Base-by-base conservation (phyloP, 345 rosid genomes). In the Laguncularia racemosa region DNA sequence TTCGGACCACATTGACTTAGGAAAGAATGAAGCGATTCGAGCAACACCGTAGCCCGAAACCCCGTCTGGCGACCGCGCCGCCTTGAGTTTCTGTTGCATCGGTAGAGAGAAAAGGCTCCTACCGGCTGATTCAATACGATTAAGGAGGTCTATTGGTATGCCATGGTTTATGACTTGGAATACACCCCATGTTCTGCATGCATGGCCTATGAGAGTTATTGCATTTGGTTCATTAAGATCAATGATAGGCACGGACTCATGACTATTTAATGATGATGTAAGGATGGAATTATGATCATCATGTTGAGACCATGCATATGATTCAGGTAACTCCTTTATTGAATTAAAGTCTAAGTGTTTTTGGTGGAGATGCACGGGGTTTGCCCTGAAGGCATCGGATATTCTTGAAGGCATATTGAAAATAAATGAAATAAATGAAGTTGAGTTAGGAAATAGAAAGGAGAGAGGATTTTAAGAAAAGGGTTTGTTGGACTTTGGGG, bases 1-100 rank as follows among this genome's bases (percentile, higher is more conserved):
- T 61, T 88, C 96, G 20, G 81, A 71, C 96, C 95, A 88, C 88
- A 88, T 74, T 58, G 64, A 78, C 79, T 91, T 85, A 4, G 82
- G 66, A 75, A 78, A 88, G 66, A 77, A 84, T 18, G 76, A 33
- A 20, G 96, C 74, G 17, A 91, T 78, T 13, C 78, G 73, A 0
- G 82, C 81, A n/a, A 71, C 50, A 3, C 91, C 91, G 20, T 85
- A 91, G 20, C 96, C 96, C 4, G 77, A 61, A 19, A 75, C 44
- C 2, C 74, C 95, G 11, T 73, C 77, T 0, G 89, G 72, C 4
- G 76, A 65, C 60, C 91, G 70, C 5, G 71, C 69, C 17, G 78
- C 95, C 50, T 61, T 67, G 44, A 77, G 72, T 70, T 91, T 91
- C 28, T 71, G 74, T 13, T 81, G 73, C 52, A 53, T 44, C 1